Conservation (phyloP, 176 grass and related monocot species). For the Oryza glumipatula region DNA sequence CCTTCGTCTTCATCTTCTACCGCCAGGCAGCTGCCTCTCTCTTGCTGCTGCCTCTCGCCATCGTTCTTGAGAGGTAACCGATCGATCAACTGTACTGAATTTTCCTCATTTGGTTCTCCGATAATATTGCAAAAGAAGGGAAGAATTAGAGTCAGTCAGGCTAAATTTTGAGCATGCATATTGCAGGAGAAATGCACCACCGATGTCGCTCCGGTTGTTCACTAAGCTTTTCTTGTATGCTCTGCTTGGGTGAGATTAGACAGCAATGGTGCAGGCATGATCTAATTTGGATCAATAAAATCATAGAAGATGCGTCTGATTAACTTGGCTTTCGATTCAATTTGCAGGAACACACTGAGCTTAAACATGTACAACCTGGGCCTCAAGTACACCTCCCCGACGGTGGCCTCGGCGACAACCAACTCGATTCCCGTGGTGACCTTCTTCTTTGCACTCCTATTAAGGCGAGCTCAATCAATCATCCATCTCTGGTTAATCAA, state of each 20-base stretch:
- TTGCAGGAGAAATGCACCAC: slow-evolving; percentile 42
- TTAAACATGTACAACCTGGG: slow-evolving; percentile 1
- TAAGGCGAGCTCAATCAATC: slow-evolving; percentile 18
- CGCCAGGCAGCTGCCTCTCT: slow-evolving; percentile 45
- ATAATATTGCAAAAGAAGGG: too few relatives aligned
- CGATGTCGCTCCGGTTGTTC: slow-evolving; percentile 25
- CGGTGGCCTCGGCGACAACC: slow-evolving; percentile 38
- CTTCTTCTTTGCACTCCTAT: slow-evolving; percentile 66
- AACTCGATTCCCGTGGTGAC: slow-evolving; percentile 57
- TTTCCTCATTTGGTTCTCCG: too few relatives aligned
- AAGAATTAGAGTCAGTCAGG: neutral
- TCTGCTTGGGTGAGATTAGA: slow-evolving; percentile 44
- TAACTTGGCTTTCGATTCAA: neutral
- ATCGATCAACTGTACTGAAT: too few relatives aligned
- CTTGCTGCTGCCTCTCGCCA: slow-evolving; percentile 40
- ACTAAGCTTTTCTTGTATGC: slow-evolving; percentile 64
- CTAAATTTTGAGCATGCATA: neutral
- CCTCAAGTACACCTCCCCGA: slow-evolving; percentile 63
- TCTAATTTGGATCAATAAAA: neutral
- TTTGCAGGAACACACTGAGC: neutral
- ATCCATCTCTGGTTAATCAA: neutral
- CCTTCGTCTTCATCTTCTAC: slow-evolving; percentile 68
- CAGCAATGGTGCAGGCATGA: too few relatives aligned
- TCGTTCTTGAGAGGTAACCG: neutral
- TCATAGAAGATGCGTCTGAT: neutral